Percentiles rank a stretch among this genome's conserved stretches.
These are phyloP conservation scores for Triticum timopheevii DNA, from an alignment of 176 grass and related monocot species.

Conservation along the genomic window DNA sequence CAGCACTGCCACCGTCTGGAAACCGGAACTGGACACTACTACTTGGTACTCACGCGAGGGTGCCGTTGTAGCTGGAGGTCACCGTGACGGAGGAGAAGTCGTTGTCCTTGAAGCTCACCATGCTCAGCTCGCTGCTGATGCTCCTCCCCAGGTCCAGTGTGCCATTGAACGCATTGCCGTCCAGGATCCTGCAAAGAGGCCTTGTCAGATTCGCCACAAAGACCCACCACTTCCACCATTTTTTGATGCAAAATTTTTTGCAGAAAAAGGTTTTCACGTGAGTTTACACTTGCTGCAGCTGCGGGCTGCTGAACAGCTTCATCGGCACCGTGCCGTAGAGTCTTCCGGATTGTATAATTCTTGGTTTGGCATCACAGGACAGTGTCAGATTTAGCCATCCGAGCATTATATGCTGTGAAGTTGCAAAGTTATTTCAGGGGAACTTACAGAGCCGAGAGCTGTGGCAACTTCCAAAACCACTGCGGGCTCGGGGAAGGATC, in stretches of 20 bases:
- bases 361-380: constrained; percentile 34
- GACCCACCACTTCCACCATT: neutral
- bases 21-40: neutral
- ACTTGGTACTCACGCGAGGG: constrained; percentile 57
- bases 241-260: neutral
- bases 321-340: constrained; percentile 62
- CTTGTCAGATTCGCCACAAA: neutral
- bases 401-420: neutral
- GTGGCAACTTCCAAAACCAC: constrained; percentile 69
- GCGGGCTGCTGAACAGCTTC: constrained; percentile 63
- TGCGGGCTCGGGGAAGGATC: constrained; percentile 60
- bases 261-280: neutral
- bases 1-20: neutral
- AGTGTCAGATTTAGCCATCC: constrained; percentile 3
- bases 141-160: constrained; percentile 62
- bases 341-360: constrained; percentile 71
- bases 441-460: constrained; percentile 73
- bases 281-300: constrained; percentile 91
- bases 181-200: constrained; percentile 55
- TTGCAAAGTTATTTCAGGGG: neutral
- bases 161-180: constrained; percentile 77
- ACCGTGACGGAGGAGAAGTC: constrained; percentile 23
- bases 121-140: constrained; percentile 68
- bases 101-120: constrained; percentile 88
- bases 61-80: constrained; percentile 54